Evolutionary conservation across 768 basidiomycete genomes (phyloP).

Genomic region (Xerocomus spinulosus): DNA sequence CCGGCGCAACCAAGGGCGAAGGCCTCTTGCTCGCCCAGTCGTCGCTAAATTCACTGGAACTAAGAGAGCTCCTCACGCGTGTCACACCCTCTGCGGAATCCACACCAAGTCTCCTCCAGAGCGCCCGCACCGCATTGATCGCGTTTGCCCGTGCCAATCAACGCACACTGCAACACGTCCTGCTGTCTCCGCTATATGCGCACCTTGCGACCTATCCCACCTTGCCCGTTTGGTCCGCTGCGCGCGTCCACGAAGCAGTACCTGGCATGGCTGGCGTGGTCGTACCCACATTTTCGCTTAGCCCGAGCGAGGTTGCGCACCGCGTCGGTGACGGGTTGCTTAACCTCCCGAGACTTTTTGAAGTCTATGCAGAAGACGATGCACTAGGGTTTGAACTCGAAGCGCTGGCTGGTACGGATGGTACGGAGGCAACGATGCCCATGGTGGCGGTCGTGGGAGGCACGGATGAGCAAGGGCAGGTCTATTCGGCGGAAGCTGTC

Average conservation of each 20-base stretch:
- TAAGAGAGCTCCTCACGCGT: constrained; percentile 39
- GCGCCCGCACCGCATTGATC: constrained; percentile 52
- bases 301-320: constrained; percentile 84
- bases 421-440: constrained; percentile 24
- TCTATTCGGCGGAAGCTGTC: constrained; percentile 65
- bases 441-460: neutral
- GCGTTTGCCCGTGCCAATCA: constrained; percentile 73
- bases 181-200: constrained; percentile 75
- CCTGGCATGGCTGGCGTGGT: constrained; percentile 38
- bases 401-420: constrained; percentile 69
- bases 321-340: constrained; percentile 90
- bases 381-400: constrained; percentile 84
- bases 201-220: constrained; percentile 70
- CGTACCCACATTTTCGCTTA: constrained; percentile 90
- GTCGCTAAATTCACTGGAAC: constrained; percentile 73
- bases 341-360: constrained; percentile 89
- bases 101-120: constrained; percentile 42
- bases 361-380: constrained; percentile 91
- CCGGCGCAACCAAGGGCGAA: constrained; percentile 60
- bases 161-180: constrained; percentile 70
- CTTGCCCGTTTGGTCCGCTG: constrained; percentile 60
- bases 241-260: constrained; percentile 24
- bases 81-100: constrained; percentile 20
- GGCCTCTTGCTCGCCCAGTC: constrained; percentile 79
- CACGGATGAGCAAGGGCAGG: constrained; percentile 11